Conservation (phyloP, 2,329 filamentous ascomycete species). For the Neofusicoccum kwambonambiense region DNA sequence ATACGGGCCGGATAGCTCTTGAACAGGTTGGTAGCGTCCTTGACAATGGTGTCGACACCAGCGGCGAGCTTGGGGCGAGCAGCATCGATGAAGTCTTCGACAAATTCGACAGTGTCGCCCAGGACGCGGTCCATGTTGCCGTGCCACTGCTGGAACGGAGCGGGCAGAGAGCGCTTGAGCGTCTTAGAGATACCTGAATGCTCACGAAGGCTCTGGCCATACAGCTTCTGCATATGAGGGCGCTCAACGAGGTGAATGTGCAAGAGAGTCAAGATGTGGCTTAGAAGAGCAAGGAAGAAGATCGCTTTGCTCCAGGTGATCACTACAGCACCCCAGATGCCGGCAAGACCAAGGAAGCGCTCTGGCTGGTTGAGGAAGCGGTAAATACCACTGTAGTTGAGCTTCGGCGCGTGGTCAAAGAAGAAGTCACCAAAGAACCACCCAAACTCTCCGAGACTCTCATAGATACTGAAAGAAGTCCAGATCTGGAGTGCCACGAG, state of each 20-base stretch:
- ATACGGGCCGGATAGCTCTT: conserved; percentile 85
- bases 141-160: conserved; percentile 78
- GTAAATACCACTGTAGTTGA: conserved; percentile 97
- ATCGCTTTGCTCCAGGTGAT: conserved; percentile 88
- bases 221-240: conserved; percentile 97
- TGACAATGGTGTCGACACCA: conserved; percentile 81
- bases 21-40: conserved; percentile 84
- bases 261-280: conserved; percentile 78
- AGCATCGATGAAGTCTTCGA: conserved; percentile 85
- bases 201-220: conserved; percentile 76
- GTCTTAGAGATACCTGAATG: conserved; percentile 92
- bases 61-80: conserved; percentile 83
- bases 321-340: conserved; percentile 91
- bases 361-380: conserved; percentile 98
- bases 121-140: conserved; percentile 84
- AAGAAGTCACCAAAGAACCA: conserved; percentile 99
- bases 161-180: conserved; percentile 80
- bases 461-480: conserved; percentile 91
- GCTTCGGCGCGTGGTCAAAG: conserved; percentile 81
- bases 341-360: conserved; percentile 86
- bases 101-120: conserved; percentile 80
- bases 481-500: conserved; percentile 86
- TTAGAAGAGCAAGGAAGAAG: conserved; percentile 80
- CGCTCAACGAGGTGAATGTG: conserved; percentile 94
- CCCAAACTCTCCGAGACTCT: conserved; percentile 93